Conservation (phyloP, 495 filamentous ascomycete genomes). For the Daldinia vernicosa region DNA sequence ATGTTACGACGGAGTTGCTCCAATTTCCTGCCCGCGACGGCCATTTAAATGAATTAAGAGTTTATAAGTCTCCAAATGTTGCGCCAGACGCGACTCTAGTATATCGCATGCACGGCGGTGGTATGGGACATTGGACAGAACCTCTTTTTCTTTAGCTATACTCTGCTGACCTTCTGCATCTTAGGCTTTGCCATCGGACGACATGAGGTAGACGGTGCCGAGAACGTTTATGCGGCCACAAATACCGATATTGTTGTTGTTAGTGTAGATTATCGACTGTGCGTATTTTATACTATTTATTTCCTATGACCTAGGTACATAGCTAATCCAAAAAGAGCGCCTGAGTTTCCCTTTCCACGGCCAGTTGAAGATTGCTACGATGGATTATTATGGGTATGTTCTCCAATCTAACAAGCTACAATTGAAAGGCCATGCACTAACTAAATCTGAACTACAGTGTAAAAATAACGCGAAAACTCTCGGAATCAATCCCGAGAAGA, state of each 20-base stretch:
- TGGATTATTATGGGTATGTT: not conserved
- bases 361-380: not conserved
- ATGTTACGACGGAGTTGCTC: not conserved
- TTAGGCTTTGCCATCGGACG: constrained; percentile 37
- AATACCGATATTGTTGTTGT: constrained; percentile 33
- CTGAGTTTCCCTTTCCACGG: not conserved
- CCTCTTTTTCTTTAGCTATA: not conserved
- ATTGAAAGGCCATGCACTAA: not conserved
- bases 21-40: not conserved
- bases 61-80: not conserved
- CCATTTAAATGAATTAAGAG: not conserved
- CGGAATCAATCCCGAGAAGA: not conserved
- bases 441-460: not conserved
- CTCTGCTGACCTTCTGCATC: not conserved
- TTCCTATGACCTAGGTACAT: not conserved
- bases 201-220: constrained; percentile 40
- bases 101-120: not conserved
- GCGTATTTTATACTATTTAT: not conserved
- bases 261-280: not conserved
- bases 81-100: not conserved
- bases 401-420: not conserved
- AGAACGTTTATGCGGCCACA: constrained; percentile 43
- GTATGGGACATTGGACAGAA: not conserved
- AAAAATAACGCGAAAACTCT: not conserved
- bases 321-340: not conserved